Conservation (phyloP, 139 green algal species). For the Coelastrella sp. region DNA sequence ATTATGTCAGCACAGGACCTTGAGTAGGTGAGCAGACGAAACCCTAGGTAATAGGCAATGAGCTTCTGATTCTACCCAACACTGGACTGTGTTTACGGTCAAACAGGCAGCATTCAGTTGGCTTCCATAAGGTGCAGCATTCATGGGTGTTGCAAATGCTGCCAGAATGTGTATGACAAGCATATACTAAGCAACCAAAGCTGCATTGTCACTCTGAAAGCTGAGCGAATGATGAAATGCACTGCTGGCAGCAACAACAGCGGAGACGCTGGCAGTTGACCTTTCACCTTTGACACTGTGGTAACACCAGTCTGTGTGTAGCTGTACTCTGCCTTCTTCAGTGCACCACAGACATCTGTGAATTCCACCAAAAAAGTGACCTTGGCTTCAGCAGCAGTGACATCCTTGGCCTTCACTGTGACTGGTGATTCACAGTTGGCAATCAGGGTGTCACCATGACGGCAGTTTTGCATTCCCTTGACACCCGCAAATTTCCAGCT, state of each 20-base stretch:
- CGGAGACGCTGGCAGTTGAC: not conserved
- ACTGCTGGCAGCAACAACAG: not conserved
- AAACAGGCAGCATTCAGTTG: too few relatives aligned
- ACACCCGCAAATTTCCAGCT: constrained; percentile 33
- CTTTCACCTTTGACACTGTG: not conserved
- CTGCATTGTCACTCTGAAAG: too few relatives aligned
- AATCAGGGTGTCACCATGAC: constrained; percentile 8
- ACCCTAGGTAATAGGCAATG: too few relatives aligned
- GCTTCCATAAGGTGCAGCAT: too few relatives aligned
- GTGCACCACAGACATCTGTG: constrained; percentile 34
- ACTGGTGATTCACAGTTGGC: constrained; percentile 1
- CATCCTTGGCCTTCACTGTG: constrained; percentile 13
- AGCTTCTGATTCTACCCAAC: too few relatives aligned
- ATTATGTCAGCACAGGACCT: too few relatives aligned
- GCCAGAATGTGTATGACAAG: too few relatives aligned
- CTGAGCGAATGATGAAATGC: too few relatives aligned
- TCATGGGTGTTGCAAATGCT: too few relatives aligned
- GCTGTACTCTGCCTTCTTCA: constrained; percentile 22
- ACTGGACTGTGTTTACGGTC: too few relatives aligned
- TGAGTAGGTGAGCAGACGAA: too few relatives aligned
- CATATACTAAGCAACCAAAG: too few relatives aligned
- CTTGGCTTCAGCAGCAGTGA: not conserved
- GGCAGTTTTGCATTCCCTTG: constrained; percentile 12
- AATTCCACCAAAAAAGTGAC: constrained; percentile 18
- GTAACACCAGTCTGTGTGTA: constrained; percentile 29